phyloP scores from a whole-genome alignment of 108 stramenopile species.

The Mediolabrus comicus region DNA sequence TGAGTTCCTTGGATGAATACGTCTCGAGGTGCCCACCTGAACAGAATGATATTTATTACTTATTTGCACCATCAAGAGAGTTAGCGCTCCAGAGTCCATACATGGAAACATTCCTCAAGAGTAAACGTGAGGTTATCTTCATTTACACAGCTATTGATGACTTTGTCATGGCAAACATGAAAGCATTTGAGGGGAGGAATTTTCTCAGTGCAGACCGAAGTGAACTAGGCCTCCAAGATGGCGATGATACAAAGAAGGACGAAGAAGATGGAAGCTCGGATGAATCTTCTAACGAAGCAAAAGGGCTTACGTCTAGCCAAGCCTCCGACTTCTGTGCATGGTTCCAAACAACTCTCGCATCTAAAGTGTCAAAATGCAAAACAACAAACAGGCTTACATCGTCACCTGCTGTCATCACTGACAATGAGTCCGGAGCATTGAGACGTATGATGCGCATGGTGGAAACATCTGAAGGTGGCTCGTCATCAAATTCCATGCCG shows the following conservation, averaged over 20 bases:
- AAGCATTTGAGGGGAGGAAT: constrained; percentile 81
- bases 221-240: constrained; percentile 61
- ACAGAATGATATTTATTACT: constrained; percentile 97
- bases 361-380: constrained; percentile 79
- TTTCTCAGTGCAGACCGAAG: constrained; percentile 90
- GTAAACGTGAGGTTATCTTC: constrained; percentile 91
- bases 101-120: constrained; percentile 92
- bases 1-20: constrained; percentile 95
- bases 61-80: constrained; percentile 93
- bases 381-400: constrained; percentile 79
- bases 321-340: constrained; percentile 87
- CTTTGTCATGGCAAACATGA: constrained; percentile 97
- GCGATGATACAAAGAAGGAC: constrained; percentile 39
- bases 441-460: constrained; percentile 98
- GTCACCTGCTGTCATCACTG: constrained; percentile 97
- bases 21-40: constrained; percentile 88
- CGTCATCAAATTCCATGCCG: constrained; percentile 55
- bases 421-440: constrained; percentile 95
- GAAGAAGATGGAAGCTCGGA: constrained; percentile 42
- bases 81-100: constrained; percentile 94
- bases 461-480: constrained; percentile 82
- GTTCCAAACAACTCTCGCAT: constrained; percentile 69
- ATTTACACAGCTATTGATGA: constrained; percentile 96
- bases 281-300: constrained; percentile 29
- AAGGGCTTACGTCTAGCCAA: constrained; percentile 59